phyloP scores from a whole-genome alignment of 495 filamentous ascomycete species.

The Bacidia rubella region DNA sequence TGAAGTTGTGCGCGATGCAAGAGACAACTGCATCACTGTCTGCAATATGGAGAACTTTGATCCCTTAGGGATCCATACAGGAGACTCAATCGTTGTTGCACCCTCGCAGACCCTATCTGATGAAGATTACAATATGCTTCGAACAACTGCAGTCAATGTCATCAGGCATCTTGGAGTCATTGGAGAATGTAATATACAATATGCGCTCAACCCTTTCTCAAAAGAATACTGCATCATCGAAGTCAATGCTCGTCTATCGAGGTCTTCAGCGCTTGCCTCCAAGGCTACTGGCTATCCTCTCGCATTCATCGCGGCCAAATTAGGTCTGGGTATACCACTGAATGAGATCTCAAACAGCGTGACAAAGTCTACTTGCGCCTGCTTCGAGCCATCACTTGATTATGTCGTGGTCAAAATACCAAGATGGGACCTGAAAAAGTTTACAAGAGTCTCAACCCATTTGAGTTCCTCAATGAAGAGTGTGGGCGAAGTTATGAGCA shows the following conservation, averaged over 20 bases:
- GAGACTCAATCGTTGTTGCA: slow-evolving; percentile 96
- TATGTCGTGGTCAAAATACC: slow-evolving; percentile 99
- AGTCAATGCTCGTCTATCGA: slow-evolving; percentile 93
- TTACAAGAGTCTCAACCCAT: slow-evolving; percentile 86
- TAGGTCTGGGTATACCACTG: slow-evolving; percentile 85
- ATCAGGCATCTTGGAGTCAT: slow-evolving; percentile 94
- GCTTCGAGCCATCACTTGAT: slow-evolving; percentile 97
- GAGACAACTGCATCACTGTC: slow-evolving; percentile 98
- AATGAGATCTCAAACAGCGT: slow-evolving; percentile 96
- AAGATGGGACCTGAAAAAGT: slow-evolving; percentile 97
- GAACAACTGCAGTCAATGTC: slow-evolving; percentile 96
- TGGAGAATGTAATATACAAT: slow-evolving; percentile 98
- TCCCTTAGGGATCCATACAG: slow-evolving; percentile 93
- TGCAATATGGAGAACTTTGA: slow-evolving; percentile 99
- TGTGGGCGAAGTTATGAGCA: slow-evolving; percentile 97
- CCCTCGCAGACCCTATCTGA: slow-evolving; percentile 94
- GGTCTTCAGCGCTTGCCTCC: slow-evolving; percentile 90
- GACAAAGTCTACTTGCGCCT: slow-evolving; percentile 90
- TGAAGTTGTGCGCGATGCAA: slow-evolving; percentile 89
- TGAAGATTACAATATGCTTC: slow-evolving; percentile 98
- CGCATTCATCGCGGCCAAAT: slow-evolving; percentile 90
- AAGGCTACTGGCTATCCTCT: slow-evolving; percentile 97
- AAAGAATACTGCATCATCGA: slow-evolving; percentile 98
- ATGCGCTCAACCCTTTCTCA: slow-evolving; percentile 92
- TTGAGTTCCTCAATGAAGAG: slow-evolving; percentile 99